A percentile compares a stretch with the other conserved stretches of the same genome.
phyloP scores from a whole-genome alignment of 2,329 filamentous ascomycete genomes.

The Proliferodiscus dingleyae region DNA sequence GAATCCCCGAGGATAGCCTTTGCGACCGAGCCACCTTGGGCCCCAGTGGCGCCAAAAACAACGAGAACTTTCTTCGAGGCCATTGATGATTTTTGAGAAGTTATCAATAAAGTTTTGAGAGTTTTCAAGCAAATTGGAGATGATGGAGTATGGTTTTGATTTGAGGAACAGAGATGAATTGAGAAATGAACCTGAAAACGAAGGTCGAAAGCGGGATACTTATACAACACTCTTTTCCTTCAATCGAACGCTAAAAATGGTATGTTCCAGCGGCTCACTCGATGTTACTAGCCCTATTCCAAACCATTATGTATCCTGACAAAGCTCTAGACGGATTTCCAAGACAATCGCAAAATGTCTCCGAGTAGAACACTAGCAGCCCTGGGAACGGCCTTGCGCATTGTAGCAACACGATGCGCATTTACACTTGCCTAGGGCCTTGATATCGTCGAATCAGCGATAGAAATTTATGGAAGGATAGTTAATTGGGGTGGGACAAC shows the following conservation, averaged over 20 bases:
- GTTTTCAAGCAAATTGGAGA: neutral
- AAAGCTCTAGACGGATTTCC: no score
- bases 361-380: neutral
- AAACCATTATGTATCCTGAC: no score
- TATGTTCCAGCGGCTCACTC: no score
- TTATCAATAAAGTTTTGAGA: no score
- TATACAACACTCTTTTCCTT: neutral
- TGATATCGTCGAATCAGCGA: no score
- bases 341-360: neutral
- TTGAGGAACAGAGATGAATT: neutral
- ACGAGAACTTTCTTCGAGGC: slow-evolving; percentile 37
- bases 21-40: slow-evolving; percentile 49
- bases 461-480: no score
- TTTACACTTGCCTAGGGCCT: no score
- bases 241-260: no score
- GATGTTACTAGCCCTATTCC: no score
- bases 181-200: neutral
- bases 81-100: slow-evolving; percentile 13
- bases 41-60: slow-evolving; percentile 45
- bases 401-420: no score
- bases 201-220: neutral
- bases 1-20: slow-evolving; percentile 45
- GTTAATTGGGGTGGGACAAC: no score
- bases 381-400: no score
- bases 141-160: neutral